These are phyloP conservation scores for Chaetomium cochliodes DNA, from an alignment of 495 filamentous ascomycete genomes.

Conservation along the genomic window DNA sequence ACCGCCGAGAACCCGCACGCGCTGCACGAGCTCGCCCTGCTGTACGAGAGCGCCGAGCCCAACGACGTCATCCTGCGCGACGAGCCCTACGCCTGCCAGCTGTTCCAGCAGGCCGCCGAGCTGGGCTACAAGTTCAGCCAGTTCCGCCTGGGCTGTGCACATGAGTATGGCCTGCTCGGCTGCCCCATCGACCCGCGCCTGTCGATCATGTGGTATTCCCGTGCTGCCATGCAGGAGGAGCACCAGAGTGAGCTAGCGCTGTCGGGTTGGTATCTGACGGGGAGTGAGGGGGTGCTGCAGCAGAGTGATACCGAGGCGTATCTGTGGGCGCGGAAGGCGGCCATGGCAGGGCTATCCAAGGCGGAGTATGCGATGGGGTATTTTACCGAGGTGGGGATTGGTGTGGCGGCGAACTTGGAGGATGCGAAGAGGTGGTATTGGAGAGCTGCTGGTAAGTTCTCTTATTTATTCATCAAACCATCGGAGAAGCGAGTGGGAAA, in stretches of 20 bases:
- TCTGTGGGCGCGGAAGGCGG: constrained; percentile 93
- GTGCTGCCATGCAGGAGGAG: constrained; percentile 88
- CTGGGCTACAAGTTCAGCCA: constrained; percentile 94
- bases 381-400: constrained; percentile 93
- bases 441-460: constrained; percentile 85
- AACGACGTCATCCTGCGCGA: constrained; percentile 76
- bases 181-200: constrained; percentile 76
- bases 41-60: constrained; percentile 70
- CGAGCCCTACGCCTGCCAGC: constrained; percentile 68
- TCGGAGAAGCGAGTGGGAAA: neutral
- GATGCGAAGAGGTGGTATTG: constrained; percentile 99
- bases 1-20: constrained; percentile 92
- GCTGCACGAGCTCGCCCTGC: constrained; percentile 82
- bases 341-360: constrained; percentile 77
- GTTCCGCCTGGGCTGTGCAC: constrained; percentile 80
- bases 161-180: constrained; percentile 85
- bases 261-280: constrained; percentile 95
- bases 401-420: constrained; percentile 78
- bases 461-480: neutral
- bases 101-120: constrained; percentile 86
- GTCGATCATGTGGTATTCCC: constrained; percentile 90
- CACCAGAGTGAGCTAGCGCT: constrained; percentile 91
- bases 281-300: constrained; percentile 78
- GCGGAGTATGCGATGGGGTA: constrained; percentile 98
- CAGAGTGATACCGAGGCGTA: constrained; percentile 97